Evolutionary conservation across 2,329 filamentous ascomycete species (phyloP), one percentile per base, ranked within the genome.

Genomic region (Botrytis sinoallii): DNA sequence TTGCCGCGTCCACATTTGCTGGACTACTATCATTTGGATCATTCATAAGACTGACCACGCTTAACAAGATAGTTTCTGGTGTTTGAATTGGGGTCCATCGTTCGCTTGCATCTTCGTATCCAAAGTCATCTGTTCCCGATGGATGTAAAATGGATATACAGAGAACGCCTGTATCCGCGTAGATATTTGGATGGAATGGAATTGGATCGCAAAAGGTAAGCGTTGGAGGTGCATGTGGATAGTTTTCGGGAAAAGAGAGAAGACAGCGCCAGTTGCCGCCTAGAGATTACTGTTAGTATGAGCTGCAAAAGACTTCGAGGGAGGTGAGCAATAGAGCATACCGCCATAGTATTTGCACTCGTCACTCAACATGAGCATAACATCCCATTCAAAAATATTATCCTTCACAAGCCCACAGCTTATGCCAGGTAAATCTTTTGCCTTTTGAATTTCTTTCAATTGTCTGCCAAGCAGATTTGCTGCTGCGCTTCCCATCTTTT

Each of bases 131-230:
- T 80, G 98, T 95, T 84, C 93, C 95, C 7, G 96, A 95, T 20
- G 95, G 93, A 83, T 99, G 96, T 60, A 99, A 88, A 84, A 99
- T 99, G 61, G 93, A 97, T 82, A 99, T 98, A 87, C 96, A 99
- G 74, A 99, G 93, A 77, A 92, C 90, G 79, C 96, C 96, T 81
- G 89, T 90, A 9, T 46, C 25, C 12, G 89, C 85, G 85, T 98
- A 98, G 81, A 99, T 93, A 82, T 98, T 98, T 0, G 95, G 95
- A 83, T 98, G 95, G 87, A 96, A 98, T 4, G 89, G 89, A 75
- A 98, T 90, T 1, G 95, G 93, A 0, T 87, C 87, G 79, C 94
- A 89, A 84, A 98, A 98, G 77, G 91, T 93, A 85, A 98, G 92
- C 79, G 91, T 93, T 0, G 96, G 96, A 52, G 96, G 96, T 82